Base-by-base conservation (phyloP, 345 rosid genomes). In the Geranium brycei region DNA sequence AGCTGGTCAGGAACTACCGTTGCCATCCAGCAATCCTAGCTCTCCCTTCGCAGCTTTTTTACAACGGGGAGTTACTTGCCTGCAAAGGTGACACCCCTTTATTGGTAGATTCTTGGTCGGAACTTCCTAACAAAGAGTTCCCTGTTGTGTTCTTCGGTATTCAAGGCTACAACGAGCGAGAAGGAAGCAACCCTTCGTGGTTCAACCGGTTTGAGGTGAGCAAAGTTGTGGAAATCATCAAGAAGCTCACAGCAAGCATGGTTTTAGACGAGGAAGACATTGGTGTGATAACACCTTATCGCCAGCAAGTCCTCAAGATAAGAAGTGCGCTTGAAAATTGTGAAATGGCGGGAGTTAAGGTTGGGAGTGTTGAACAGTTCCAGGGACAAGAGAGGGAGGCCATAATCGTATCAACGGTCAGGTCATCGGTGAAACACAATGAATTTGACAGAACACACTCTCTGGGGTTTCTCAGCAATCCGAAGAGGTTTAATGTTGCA, bases 131-230 rank as follows among this genome's bases (percentile, higher is more conserved):
- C 77, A 83, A 71, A 65, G 81, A 81, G 17, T 92, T 87, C 64
- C 99, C 95, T 18, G 75, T 89, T 71, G 80, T 80, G 63, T 92
- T 92, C 71, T 83, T 80, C 64, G 99, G 99, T 58, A 82, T 89
- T 62, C 95, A 89, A 81, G 99, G 99, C 61, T 85, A 88, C 71
- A 97, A 92, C 74, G 97, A 92, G 82, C 85, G 99, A 75, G 97
- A 92, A 81, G 97, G 90, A 30, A 86, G 64, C 71, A 92, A 90
- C 69, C 99, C 95, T 2, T 92, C 97, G 10, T 90, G 97, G 96
- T 89, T 92, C 73, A 92, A 92, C 75, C 77, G 97, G 17, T 77
- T 92, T 57, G 97, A 92, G 80, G 86, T 78, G 62, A 89, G 96
- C 78, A 90, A 89, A 79, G 97, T 87, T 2, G 77, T 85, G 32